Evolutionary conservation across 345 rosid genomes (phyloP).

Genomic region (Odontarrhena argentea): DNA sequence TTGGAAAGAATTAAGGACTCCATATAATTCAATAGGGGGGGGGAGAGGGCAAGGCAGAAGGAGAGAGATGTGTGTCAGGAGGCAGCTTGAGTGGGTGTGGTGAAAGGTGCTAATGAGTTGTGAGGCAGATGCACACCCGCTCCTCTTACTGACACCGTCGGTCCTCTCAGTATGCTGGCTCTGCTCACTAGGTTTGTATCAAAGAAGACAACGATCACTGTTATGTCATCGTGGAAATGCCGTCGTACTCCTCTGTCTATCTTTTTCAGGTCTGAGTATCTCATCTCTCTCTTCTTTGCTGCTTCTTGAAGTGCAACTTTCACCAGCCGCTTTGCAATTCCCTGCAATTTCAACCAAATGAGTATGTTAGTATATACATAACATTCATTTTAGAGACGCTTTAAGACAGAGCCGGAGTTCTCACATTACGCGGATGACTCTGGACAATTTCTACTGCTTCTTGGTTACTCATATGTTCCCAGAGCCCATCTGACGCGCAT

Average conservation of each 20-base stretch:
- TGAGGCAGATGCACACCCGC: slow-evolving; percentile 66
- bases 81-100: slow-evolving; percentile 51
- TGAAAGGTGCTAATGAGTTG: slow-evolving; percentile 61
- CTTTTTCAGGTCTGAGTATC: slow-evolving; percentile 93
- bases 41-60: no score
- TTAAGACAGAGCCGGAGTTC: neutral
- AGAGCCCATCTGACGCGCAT: slow-evolving; percentile 85
- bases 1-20: slow-evolving; percentile 1
- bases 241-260: slow-evolving; percentile 90
- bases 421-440: slow-evolving; percentile 59
- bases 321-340: slow-evolving; percentile 76
- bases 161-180: slow-evolving; percentile 49
- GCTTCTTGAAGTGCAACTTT: slow-evolving; percentile 86
- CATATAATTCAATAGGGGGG: no score
- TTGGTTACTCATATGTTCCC: slow-evolving; percentile 86
- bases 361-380: neutral
- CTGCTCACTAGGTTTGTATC: slow-evolving; percentile 66
- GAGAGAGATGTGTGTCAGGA: neutral
- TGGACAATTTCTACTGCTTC: slow-evolving; percentile 80
- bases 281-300: slow-evolving; percentile 93
- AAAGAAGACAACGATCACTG: slow-evolving; percentile 78
- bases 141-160: slow-evolving; percentile 62
- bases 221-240: slow-evolving; percentile 95
- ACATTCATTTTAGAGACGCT: neutral
- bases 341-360: slow-evolving; percentile 49